phyloP scores from a whole-genome alignment of 805 yeast species.

The Sungouiella blattae region DNA sequence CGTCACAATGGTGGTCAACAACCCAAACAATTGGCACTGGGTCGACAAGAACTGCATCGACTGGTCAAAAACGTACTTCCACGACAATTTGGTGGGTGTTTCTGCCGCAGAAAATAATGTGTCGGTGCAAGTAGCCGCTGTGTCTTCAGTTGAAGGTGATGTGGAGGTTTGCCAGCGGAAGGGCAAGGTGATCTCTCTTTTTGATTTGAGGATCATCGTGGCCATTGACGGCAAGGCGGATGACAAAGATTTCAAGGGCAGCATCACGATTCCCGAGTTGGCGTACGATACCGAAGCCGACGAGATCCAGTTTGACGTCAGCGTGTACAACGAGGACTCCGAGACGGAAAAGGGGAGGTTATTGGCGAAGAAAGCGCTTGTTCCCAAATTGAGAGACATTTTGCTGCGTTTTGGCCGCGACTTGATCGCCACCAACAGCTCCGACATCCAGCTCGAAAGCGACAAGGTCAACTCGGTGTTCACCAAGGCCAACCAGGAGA shows the following conservation, averaged over 20 bases:
- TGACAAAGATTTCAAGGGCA: conserved; percentile 52
- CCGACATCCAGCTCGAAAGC: conserved; percentile 77
- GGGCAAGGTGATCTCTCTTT: conserved; percentile 90
- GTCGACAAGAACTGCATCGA: conserved; percentile 94
- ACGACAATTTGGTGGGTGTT: conserved; percentile 53
- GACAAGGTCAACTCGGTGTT: conserved; percentile 37
- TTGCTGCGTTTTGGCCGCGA: conserved; percentile 72
- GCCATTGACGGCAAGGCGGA: conserved; percentile 46
- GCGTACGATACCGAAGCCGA: conserved; percentile 87
- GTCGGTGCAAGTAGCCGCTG: conserved; percentile 34
- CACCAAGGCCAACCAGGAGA: conserved; percentile 48
- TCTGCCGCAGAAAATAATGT: conserved; percentile 29
- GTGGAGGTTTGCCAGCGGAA: conserved; percentile 96
- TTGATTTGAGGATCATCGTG: conserved; percentile 70
- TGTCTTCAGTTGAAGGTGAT: conserved; percentile 82
- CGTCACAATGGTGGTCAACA: conserved; percentile 82
- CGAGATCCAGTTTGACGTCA: conserved; percentile 81
- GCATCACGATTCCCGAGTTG: conserved; percentile 82
- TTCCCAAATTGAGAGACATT: conserved; percentile 65
- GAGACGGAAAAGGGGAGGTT: conserved; percentile 51
- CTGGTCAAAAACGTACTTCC: conserved; percentile 83
- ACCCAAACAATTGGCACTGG: conserved; percentile 99
- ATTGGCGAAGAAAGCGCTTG: conserved; percentile 45
- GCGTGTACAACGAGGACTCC: conserved; percentile 54
- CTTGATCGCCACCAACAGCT: conserved; percentile 70